phyloP scores from a whole-genome alignment of 441 rosid species.

The Pelargonium citronellum region DNA sequence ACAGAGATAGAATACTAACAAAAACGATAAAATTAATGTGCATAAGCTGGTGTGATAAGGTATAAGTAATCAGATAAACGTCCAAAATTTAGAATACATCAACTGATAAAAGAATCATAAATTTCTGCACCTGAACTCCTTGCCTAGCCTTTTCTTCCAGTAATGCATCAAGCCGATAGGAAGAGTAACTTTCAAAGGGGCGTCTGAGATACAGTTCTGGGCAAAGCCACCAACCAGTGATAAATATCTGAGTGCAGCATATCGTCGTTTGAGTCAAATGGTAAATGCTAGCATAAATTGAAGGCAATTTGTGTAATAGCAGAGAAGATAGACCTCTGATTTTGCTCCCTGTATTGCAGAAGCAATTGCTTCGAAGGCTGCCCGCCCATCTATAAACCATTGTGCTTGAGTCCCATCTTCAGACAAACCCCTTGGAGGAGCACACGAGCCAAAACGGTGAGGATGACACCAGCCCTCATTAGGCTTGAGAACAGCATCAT shows the following conservation, averaged over 20 bases:
- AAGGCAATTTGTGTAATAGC: slow-evolving; percentile 12
- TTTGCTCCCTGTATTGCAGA: slow-evolving; percentile 83
- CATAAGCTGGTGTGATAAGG: background rate
- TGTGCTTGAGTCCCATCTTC: slow-evolving; percentile 98
- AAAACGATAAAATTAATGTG: background rate
- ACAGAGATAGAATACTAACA: background rate
- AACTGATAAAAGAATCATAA: background rate
- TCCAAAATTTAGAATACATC: background rate
- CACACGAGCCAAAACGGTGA: slow-evolving; percentile 98
- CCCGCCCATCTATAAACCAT: slow-evolving; percentile 95
- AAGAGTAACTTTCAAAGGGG: slow-evolving; percentile 60
- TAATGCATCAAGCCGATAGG: slow-evolving; percentile 84
- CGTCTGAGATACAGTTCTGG: slow-evolving; percentile 95
- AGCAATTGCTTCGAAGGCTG: slow-evolving; percentile 91
- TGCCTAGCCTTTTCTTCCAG: slow-evolving; percentile 96
- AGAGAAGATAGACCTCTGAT: slow-evolving; percentile 69
- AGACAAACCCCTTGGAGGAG: slow-evolving; percentile 94
- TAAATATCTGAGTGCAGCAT: slow-evolving; percentile 68
- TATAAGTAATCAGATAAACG: background rate
- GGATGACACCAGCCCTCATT: slow-evolving; percentile 99
- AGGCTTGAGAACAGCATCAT: slow-evolving; percentile 96
- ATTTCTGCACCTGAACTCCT: slow-evolving; percentile 76
- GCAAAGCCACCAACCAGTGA: slow-evolving; percentile 99
- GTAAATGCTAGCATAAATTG: slow-evolving; percentile 14
- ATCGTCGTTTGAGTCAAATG: slow-evolving; percentile 24